Base-by-base conservation (phyloP, 371 early-diverging fungal genomes). In the Smittium mucronatum region DNA sequence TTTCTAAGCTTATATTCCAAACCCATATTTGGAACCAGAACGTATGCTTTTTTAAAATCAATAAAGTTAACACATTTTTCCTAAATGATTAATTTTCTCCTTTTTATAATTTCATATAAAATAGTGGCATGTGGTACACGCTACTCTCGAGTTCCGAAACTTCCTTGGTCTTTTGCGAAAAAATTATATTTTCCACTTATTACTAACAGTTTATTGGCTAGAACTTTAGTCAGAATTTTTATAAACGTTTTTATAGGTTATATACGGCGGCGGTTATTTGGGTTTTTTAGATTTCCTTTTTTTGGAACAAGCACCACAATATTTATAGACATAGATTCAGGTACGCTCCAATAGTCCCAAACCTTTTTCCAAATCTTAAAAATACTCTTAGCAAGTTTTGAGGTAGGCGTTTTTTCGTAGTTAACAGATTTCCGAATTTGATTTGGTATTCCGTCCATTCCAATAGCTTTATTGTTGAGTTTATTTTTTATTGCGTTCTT, bases 51-150 rank as follows among this genome's bases (percentile, higher is more conserved):
- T 5, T n/a, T 33, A 33, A 11, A 61, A 11, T 61, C 63, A 61
- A 61, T 26, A 61, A 61, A 11, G 5, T 11, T 15, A 26, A 61
- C 5, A 5, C 33, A 61, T 30, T 28, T 61, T 61, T 28, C 15
- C 26, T 61, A 16, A 28, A 11, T 28, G 5, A 15, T 11, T 33
- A 61, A 30, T 61, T 61, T 61, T 33, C 63, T 5, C 11, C n/a
- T 11, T n/a, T 61, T 61, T 16, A 61, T 33, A 30, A 61, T 61
- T 61, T 61, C 63, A 61, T 30, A 61, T 61, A 61, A n/a, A 33
- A 26, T 33, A 30, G 63, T 61, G 5, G 5, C n/a, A 5, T 61
- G 63, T 15, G 31, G 5, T 15, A n/a, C 26, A 33, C 63, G 16
- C 33, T 61, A 5, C 5, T 61, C 63, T 11, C 5, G n/a, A 28